Evolutionary conservation across 192 early-diverging fungal species (phyloP), one percentile per base, ranked within the genome.

Genomic region (Coemansia sp.): DNA sequence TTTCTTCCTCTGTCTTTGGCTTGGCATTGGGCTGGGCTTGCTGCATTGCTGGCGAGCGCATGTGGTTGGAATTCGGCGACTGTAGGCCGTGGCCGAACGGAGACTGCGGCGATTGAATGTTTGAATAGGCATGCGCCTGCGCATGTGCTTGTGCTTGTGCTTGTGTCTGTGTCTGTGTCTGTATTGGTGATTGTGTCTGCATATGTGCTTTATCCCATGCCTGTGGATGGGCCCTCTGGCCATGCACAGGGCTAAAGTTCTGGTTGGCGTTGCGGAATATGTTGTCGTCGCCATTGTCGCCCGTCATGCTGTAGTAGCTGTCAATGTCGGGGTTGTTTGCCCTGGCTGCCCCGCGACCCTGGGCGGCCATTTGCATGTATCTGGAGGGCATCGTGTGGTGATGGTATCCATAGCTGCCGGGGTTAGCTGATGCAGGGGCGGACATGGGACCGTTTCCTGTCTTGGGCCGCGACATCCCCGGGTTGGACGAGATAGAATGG

Each of bases 401-500:
- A n/a, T n/a, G n/a, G 29, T 63, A 67, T 15, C 43, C 24, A 4
- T 35, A 26, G 35, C 58, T 50, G 32, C 36, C 55, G 4, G 48
- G 24, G 32, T 48, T 41, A 10, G 53, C n/a, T 13, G 50, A 24
- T 11, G 53, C 44, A 1, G 40, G 22, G 7, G 19, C 33, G 0
- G 46, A 28, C 5, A 32, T 32, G 10, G 33, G 35, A 3, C 3
- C 32, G 11, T 35, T 35, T 18, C 32, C 46, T 10, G 33, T 25
- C 46, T 33, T 48, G 9, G 57, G 28, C n/a, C 50, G 44, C n/a
- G 50, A n/a, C 39, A 51, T 38, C 24, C 56, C 69, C 1, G 60
- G 67, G 50, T 60, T 67, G 5, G 75, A 78, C 15, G 68, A 64
- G 14, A 51, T 72, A 32, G 75, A 78, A 41, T 78, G 75, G 61